Evolutionary conservation across 2,329 filamentous ascomycete species (phyloP).

Genomic region (Didymella keratinophila): DNA sequence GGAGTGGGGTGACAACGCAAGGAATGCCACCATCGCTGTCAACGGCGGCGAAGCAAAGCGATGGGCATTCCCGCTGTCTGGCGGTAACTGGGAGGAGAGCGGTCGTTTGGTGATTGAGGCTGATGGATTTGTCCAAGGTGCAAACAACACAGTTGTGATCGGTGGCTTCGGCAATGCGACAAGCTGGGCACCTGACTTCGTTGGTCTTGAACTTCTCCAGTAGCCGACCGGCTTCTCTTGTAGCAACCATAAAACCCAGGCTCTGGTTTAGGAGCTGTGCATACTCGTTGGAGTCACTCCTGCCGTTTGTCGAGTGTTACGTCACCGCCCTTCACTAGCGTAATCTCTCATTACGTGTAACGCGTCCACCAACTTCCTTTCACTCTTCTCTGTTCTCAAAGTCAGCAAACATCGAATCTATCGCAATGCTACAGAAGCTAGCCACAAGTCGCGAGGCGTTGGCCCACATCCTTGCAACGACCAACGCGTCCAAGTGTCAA

Average conservation of each 20-base stretch:
- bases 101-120: slow-evolving; percentile 35
- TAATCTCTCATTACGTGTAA: not conserved
- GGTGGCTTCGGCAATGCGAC: slow-evolving; percentile 23
- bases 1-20: too few species aligned
- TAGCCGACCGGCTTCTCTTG: not conserved
- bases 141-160: slow-evolving; percentile 35
- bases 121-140: slow-evolving; percentile 38
- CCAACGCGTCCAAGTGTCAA: too few species aligned
- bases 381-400: not conserved
- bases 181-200: slow-evolving; percentile 34
- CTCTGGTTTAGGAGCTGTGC: too few species aligned
- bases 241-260: not conserved
- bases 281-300: not conserved
- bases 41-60: too few species aligned
- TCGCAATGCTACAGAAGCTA: too few species aligned
- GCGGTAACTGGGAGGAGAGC: slow-evolving; percentile 20
- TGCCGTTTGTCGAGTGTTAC: not conserved
- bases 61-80: too few species aligned
- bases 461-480: too few species aligned
- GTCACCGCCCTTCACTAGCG: not conserved
- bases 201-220: slow-evolving; percentile 41
- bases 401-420: too few species aligned
- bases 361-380: not conserved
- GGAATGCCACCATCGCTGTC: too few species aligned
- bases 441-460: too few species aligned